Conservation (phyloP, 768 basidiomycete genomes). For the Lentinula aciculospora region DNA sequence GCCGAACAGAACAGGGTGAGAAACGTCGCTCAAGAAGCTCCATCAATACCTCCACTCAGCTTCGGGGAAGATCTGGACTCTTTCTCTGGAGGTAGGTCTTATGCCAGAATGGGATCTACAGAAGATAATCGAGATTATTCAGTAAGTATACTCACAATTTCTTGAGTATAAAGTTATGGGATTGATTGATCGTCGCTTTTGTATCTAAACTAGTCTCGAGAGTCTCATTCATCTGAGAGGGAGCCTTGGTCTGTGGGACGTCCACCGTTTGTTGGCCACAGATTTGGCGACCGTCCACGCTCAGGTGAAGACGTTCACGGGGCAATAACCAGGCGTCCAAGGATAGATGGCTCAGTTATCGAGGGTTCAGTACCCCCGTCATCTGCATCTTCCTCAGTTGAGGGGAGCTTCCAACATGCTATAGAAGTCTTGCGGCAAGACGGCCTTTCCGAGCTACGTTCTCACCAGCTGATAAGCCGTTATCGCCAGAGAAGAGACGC, state of each 20-base stretch:
- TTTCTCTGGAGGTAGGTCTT: not conserved
- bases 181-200: not conserved
- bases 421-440: constrained; percentile 28
- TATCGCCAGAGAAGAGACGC: constrained; percentile 18
- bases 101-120: not conserved
- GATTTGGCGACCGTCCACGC: constrained; percentile 6
- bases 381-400: not conserved
- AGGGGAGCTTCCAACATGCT: constrained; percentile 22
- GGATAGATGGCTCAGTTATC: constrained; percentile 12
- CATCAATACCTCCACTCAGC: constrained; percentile 32
- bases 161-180: not conserved
- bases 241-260: not conserved
- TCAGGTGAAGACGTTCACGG: constrained; percentile 16
- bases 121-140: constrained; percentile 1
- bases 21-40: constrained; percentile 13
- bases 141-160: constrained; percentile 7
- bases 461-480: constrained; percentile 23
- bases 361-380: not conserved
- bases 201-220: not conserved
- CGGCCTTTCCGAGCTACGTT: constrained; percentile 20
- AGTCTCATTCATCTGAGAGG: not conserved
- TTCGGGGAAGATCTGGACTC: constrained; percentile 22
- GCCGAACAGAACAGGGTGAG: constrained; percentile 12
- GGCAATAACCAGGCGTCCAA: constrained; percentile 13
- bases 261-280: not conserved